phyloP scores from a whole-genome alignment of 1,284 basidiomycete species.

The Ustilago sp. region DNA sequence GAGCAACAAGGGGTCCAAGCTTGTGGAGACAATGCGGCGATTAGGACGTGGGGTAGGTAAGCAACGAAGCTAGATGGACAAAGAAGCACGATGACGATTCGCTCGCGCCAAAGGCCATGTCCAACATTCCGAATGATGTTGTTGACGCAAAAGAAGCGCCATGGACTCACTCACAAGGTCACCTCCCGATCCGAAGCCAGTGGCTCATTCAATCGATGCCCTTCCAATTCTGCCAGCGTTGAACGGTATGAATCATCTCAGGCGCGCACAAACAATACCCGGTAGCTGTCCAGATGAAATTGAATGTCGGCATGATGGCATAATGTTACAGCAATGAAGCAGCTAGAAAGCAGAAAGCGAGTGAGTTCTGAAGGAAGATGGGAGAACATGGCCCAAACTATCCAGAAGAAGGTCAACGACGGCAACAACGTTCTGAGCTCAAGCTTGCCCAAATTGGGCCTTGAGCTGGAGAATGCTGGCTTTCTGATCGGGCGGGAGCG shows the following conservation, averaged over 20 bases:
- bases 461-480: slow-evolving; percentile 80
- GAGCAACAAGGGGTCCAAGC: slow-evolving; percentile 5
- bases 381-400: not conserved
- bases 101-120: not conserved
- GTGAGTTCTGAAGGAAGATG: not conserved
- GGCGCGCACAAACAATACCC: not conserved
- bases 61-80: not conserved
- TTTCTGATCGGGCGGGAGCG: slow-evolving; percentile 83
- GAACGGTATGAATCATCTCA: too few relatives aligned
- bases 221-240: too few relatives aligned
- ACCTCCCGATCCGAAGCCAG: too few relatives aligned
- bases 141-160: too few relatives aligned
- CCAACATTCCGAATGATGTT: not conserved
- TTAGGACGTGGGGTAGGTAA: not conserved
- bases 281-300: not conserved
- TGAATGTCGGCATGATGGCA: not conserved
- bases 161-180: too few relatives aligned
- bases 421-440: not conserved
- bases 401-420: not conserved
- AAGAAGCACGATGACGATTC: not conserved
- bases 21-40: not conserved
- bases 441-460: slow-evolving; percentile 64
- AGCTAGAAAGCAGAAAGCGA: not conserved
- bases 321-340: slow-evolving; percentile 19
- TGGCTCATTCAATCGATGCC: not conserved